phyloP scores from a whole-genome alignment of 371 early-diverging fungal genomes.

The Mortierella sp. region DNA sequence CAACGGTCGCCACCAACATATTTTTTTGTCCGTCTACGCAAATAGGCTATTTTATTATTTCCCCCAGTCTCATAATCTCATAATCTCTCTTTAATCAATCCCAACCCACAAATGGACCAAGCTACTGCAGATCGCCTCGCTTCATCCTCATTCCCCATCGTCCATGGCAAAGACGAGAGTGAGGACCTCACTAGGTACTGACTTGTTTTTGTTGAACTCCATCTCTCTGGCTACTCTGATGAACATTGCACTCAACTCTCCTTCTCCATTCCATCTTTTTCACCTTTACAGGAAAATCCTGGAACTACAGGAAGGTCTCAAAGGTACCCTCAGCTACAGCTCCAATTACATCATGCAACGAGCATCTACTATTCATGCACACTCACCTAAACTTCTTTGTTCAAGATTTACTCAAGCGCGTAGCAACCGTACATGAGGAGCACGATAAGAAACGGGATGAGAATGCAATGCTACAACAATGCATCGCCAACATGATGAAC shows the following conservation, averaged over 20 bases:
- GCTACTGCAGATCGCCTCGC: slow-evolving; percentile 37
- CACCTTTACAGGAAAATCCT: slow-evolving; percentile 24
- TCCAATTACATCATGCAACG: background rate
- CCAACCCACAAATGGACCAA: slow-evolving; percentile 33
- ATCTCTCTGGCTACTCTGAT: background rate
- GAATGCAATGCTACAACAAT: slow-evolving; percentile 51
- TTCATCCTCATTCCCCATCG: slow-evolving; percentile 38
- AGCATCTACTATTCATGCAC: background rate
- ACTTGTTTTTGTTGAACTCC: background rate
- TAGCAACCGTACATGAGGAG: slow-evolving; percentile 48
- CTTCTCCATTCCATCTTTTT: background rate
- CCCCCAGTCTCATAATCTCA: background rate
- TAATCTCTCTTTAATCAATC: background rate
- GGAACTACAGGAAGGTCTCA: slow-evolving; percentile 52
- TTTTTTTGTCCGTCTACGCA: background rate
- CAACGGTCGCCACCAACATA: too few relatives aligned
- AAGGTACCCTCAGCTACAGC: slow-evolving; percentile 22
- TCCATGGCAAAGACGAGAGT: slow-evolving; percentile 52
- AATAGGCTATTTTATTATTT: background rate
- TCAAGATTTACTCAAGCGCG: slow-evolving; percentile 49
- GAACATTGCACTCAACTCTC: background rate
- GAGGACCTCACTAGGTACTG: slow-evolving; percentile 29
- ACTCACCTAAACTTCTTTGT: background rate
- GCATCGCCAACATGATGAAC: slow-evolving; percentile 56
- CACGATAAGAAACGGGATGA: slow-evolving; percentile 56